Base-by-base conservation (phyloP, 768 basidiomycete species). In the Xerocomus brunneocitrinus region DNA sequence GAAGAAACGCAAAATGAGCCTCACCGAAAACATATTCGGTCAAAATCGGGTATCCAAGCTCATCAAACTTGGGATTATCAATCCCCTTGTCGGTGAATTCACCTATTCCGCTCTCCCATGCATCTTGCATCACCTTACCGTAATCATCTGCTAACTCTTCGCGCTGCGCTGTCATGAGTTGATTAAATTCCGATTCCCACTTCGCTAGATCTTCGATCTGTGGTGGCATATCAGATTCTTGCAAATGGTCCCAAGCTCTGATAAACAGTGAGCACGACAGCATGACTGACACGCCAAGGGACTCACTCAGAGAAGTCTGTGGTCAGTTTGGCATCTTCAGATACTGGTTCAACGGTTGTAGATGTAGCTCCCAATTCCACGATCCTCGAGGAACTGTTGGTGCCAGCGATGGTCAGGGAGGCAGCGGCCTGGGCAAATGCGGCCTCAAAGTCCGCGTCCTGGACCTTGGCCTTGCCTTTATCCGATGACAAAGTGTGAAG, bases 101-200 rank as follows among this genome's bases (percentile, higher is more conserved):
- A 9, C 79, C 79, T 16, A 78, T n/a, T 22, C 80, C 79, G 43
- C 67, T 68, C 62, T 85, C 80, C 82, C 84, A 91, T 50, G 80
- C 80, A 48, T 74, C 67, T 61, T 86, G 79, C 79, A 89, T 86
- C 19, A 69, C 70, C 3, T 71, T 68, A 14, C 82, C 81, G 45
- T 82, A 84, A 62, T 87, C 87, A 50, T 73, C 67, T n/a, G 84
- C 82, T 1, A 81, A 67, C 30, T 85, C 84, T 22, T 88, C 84
- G 30, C 86, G 79, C 53, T 85, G 77, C 8, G 78, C 65, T 32
- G 75, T 76, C 87, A 91, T 88, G 39, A 90, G 71, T 54, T 90
- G 84, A 64, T 86, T 84, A 57, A 91, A 87, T 66, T 91, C 83
- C 6, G 87, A 79, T 67, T 92, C 91, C 89, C 89, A 91, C 67